These are phyloP conservation scores for Chaetoscypha palmicola DNA, from an alignment of 2,329 filamentous ascomycete species.

Conservation along the genomic window DNA sequence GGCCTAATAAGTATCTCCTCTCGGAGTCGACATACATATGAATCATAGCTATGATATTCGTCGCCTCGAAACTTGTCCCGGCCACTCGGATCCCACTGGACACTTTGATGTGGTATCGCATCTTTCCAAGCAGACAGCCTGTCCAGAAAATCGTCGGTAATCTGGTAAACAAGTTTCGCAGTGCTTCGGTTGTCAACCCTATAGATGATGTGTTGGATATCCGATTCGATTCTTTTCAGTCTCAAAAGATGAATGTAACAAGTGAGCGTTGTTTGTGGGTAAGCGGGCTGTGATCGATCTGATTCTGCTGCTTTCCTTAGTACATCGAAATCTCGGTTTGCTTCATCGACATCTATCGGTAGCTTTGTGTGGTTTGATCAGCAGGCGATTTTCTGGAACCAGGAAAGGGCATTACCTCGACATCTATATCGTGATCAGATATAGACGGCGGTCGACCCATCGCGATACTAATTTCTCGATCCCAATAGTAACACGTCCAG, in stretches of 20 bases:
- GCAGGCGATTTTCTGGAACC: not conserved
- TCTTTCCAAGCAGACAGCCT: constrained; percentile 8
- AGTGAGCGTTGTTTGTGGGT: constrained; percentile 26
- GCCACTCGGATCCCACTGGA: constrained; percentile 1
- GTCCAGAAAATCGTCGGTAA: constrained; percentile 7
- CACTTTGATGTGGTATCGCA: constrained; percentile 8
- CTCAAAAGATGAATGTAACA: constrained; percentile 37
- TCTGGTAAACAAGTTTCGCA: constrained; percentile 1
- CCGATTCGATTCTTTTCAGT: constrained; percentile 40
- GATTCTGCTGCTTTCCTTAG: constrained; percentile 4
- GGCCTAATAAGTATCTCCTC: too few relatives aligned
- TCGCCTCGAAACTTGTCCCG: constrained; percentile 4
- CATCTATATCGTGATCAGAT: constrained; percentile 42
- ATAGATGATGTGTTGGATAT: constrained; percentile 43
- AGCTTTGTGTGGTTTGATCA: constrained; percentile 18
- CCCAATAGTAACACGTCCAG: constrained; percentile 43
- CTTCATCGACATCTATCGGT: constrained; percentile 36
- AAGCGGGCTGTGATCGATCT: constrained; percentile 1
- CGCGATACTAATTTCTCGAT: constrained; percentile 41
- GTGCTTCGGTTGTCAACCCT: constrained; percentile 36
- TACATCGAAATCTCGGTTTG: constrained; percentile 8
- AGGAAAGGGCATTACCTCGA: constrained; percentile 25
- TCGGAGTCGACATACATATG: not conserved
- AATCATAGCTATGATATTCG: constrained; percentile 6
- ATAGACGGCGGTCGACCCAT: constrained; percentile 42